A percentile compares a stretch with the other conserved stretches of the same genome.
phyloP scores from a whole-genome alignment of 169 alveolate species.

The Eimeria necatrix region DNA sequence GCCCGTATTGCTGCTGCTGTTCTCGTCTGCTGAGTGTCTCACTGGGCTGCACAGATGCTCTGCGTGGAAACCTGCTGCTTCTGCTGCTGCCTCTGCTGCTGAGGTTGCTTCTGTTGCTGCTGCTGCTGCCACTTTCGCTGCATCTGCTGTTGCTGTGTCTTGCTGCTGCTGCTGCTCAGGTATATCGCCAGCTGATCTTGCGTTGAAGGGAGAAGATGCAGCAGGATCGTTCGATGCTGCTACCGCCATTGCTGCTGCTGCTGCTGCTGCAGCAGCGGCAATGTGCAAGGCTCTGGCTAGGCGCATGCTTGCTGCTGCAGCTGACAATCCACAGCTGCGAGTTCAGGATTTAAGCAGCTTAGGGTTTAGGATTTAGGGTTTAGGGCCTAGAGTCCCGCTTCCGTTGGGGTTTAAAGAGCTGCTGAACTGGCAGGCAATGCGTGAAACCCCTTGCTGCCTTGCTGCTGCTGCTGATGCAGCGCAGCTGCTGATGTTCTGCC shows the following conservation, averaged over 20 bases:
- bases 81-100: constrained; percentile 2
- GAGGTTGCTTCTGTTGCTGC: not conserved
- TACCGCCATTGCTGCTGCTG: not conserved
- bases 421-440: not conserved
- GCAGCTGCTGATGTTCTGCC: too few relatives aligned
- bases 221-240: not conserved
- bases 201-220: too few relatives aligned
- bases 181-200: not conserved
- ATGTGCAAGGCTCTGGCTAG: not conserved
- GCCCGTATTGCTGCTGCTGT: constrained; percentile 1
- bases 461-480: too few relatives aligned
- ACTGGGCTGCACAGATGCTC: not conserved
- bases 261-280: not conserved
- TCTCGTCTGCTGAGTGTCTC: not conserved
- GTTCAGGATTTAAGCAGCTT: not conserved
- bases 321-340: too few relatives aligned
- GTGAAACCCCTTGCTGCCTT: too few relatives aligned
- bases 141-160: not conserved
- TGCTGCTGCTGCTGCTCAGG: not conserved
- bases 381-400: not conserved
- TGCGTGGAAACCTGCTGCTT: not conserved
- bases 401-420: too few relatives aligned
- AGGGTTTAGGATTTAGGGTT: not conserved
- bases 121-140: not conserved
- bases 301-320: not conserved